Evolutionary conservation across 2,329 filamentous ascomycete species (phyloP), one percentile per base, ranked within the genome.

Genomic region (Penicillium sp.): DNA sequence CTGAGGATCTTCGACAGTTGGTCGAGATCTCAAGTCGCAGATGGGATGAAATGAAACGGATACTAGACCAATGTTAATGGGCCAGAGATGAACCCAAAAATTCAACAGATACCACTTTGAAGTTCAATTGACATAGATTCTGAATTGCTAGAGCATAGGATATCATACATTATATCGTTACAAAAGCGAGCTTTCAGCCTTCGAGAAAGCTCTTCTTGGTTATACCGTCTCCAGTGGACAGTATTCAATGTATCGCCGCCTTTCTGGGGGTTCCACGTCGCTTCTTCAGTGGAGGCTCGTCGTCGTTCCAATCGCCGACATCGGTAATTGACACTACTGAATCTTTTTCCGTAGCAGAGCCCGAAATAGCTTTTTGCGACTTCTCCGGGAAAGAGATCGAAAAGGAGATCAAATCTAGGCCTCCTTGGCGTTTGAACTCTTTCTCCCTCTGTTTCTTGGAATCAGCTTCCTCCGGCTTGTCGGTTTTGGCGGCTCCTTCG

Each of bases 21-120:
- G 82, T 89, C 7, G 78, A 79, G 30, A 74, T 86, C 56, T 88
- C 89, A 1, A 82, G 84, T 65, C 80, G 82, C 62, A 85, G 90
- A 69, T 94, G 91, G 84, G 79, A 81, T 48, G 84, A 89, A 66
- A 84, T 83, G 73, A 76, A 82, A 73, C 42, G 72, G 74, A 76
- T 79, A 64, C 66, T 81, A 33, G 70, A 68, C 56, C 68, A 70
- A 62, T 74, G 73, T 60, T 75, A 60, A 70, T 48, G 26, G 45
- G 6, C 26, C 6, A n/a, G 45, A n/a, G 25, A 30, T 48, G 45
- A 48, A 28, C 25, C n/a, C 30, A 30, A 48, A 16, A 45, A 46
- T 28, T 28, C 14, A 48, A 28, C 28, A n/a, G 45, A 48, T 48
- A 48, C 45, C 45, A 48, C 26, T 48, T 30, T 35, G 46, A 51